Base-by-base conservation (phyloP, 1,284 basidiomycete species). In the Cutaneotrichosporon spelunceum region DNA sequence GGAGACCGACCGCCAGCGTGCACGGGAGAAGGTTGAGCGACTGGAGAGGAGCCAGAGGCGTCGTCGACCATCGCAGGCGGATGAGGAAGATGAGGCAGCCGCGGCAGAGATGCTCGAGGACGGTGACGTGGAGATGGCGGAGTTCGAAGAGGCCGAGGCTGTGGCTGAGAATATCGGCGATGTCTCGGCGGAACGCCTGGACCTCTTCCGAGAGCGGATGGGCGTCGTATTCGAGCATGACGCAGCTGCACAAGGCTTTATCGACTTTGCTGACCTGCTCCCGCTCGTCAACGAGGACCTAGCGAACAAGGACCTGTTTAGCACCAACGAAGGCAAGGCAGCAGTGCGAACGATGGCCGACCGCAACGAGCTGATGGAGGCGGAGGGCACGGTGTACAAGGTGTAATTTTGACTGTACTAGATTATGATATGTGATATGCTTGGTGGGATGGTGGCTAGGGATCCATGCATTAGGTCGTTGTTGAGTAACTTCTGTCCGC, bases 321-420 rank as follows among this genome's bases (percentile, higher is more conserved):
- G 88, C 10, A 87, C 86, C 1, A 83, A 83, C 24, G 94, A 98
- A 78, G 94, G 90, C 8, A 86, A 84, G 23, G 82, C 83, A 61
- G 88, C 88, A 49, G 88, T 89, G 61, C 82, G 86, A 66, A 79
- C 81, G 52, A 97, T 98, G 94, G 83, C 86, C 56, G 87, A 89
- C 47, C 83, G 83, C 26, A 90, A 93, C 70, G 88, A 94, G 77
- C 81, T 97, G 68, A 93, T 97, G 91, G 84, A 92, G 69, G 87
- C 87, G 62, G 90, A 89, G 47, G 89, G 87, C 27, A 85, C 88
- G 58, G 84, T 93, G 59, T 79, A 79, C 68, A 75, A 75, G 65
- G 70, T 79, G 16, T 78, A 76, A 58, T 36, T 34, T 34, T n/a
- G 29, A 33, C n/a, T 34, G 52, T 36, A 24, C 19, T 39, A 26